Conservation (phyloP, 202 grass and related monocot genomes). For the Brachypodium distachyon region DNA sequence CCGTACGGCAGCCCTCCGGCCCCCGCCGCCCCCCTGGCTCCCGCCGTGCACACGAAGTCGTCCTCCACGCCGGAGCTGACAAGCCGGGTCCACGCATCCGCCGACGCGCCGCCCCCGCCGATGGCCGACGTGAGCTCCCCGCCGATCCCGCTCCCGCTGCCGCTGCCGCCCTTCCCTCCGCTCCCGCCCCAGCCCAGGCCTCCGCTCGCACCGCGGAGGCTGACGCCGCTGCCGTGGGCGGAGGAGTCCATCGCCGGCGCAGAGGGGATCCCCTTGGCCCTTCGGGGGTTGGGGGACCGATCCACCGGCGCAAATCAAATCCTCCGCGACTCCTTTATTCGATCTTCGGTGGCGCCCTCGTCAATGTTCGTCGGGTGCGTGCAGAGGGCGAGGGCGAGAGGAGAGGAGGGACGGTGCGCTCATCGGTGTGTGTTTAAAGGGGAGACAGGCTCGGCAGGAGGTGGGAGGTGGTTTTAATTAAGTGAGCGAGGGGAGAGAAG, state of each 20-base stretch:
- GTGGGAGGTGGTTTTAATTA: constrained; percentile 46
- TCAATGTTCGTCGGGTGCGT: constrained; percentile 16
- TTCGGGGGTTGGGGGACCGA: constrained; percentile 4
- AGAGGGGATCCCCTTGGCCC: not conserved
- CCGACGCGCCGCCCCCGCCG: constrained; percentile 26
- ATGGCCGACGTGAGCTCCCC: constrained; percentile 15
- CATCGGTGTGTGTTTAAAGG: constrained; percentile 39
- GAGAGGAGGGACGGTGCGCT: not conserved
- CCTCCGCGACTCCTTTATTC: not conserved
- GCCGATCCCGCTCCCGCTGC: constrained; percentile 2
- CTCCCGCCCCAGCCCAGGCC: not conserved
- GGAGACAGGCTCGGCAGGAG: constrained; percentile 26
- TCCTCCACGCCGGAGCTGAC: constrained; percentile 48
- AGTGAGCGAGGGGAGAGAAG: not conserved
- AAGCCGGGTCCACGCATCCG: constrained; percentile 43
- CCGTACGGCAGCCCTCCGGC: constrained; percentile 23
- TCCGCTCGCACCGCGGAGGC: not conserved
- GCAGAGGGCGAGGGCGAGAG: not conserved
- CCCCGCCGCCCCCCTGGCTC: not conserved
- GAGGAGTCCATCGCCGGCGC: constrained; percentile 24
- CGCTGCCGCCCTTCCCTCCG: not conserved
- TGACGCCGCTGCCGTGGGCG: not conserved
- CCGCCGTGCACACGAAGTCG: not conserved
- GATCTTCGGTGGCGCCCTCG: not conserved
- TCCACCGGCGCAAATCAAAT: not conserved